Base-by-base conservation (phyloP, 805 yeast species). In the Sungouiozyma ichnusensis region DNA sequence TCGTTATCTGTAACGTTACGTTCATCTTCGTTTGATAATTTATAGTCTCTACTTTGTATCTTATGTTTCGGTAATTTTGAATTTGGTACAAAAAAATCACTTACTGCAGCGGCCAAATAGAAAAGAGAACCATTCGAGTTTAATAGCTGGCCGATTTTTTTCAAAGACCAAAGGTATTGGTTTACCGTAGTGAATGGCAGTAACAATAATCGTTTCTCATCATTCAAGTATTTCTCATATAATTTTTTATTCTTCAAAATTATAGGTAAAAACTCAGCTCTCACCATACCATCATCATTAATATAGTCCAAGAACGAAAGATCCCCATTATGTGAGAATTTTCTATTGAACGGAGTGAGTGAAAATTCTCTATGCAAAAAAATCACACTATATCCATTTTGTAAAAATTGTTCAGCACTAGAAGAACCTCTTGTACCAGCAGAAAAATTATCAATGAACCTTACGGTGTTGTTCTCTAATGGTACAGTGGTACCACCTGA, bases 401-500 rank as follows among this genome's bases (percentile, higher is more conserved):
- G 85, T 41, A 92, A 66, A 51, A 90, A 85, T 57, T 85, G 81
- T 62, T 92, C 98, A 3, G 97, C 95, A 33, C 94, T 81, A 0
- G 95, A 79, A 3, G 98, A 94, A 43, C 98, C 99, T 62, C 99
- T 76, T 0, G 97, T 92, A 18, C 99, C 99, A 18, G 97, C 97
- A 49, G 92, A 80, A 61, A 92, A 92, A 57, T 92, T 92, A 63
- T 92, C 99, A 54, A 92, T 87, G 63, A 92, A 92, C 41, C 99
- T 67, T 5, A 92, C 99, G 0, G 98, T 92, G 57, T 92, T 92
- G 63, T 87, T 88, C 56, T 92, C 99, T 49, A 92, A 67, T 0
- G 99, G 99, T 0, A 92, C 99, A 0, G 97, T 90, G 1, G 98
- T 92, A 17, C 99, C 99, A 18, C 99, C 99, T 7, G 90, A 79